A percentile compares a stretch with the other conserved stretches of the same genome.
Conservation (phyloP, 2,329 filamentous ascomycete genomes). For the Alternaria tenuissima region DNA sequence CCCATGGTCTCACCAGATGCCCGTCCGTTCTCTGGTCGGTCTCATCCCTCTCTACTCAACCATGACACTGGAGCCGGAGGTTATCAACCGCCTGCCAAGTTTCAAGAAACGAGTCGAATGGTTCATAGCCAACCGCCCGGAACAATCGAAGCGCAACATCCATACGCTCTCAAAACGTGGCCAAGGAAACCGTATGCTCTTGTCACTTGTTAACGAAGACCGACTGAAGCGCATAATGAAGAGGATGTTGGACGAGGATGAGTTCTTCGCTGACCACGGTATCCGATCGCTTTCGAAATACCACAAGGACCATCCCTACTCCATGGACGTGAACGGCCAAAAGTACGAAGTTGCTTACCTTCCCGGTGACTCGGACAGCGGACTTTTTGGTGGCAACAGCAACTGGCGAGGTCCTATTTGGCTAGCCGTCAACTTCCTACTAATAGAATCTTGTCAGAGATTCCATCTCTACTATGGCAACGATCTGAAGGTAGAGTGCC, state of each 20-base stretch:
- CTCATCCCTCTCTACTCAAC: slow-evolving; percentile 94
- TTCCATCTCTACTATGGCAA: slow-evolving; percentile 97
- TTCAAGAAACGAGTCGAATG: slow-evolving; percentile 95
- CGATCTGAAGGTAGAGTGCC: slow-evolving; percentile 88
- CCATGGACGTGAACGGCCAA: slow-evolving; percentile 95
- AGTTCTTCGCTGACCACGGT: slow-evolving; percentile 89
- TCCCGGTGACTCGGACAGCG: slow-evolving; percentile 94
- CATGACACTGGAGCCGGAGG: slow-evolving; percentile 88
- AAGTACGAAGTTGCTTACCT: slow-evolving; percentile 88
- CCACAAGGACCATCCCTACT: slow-evolving; percentile 88
- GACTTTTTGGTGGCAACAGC: slow-evolving; percentile 94
- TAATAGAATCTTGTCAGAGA: slow-evolving; percentile 91
- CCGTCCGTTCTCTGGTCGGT: slow-evolving; percentile 89
- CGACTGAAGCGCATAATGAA: slow-evolving; percentile 87
- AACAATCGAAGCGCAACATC: slow-evolving; percentile 92
- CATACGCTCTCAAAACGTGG: slow-evolving; percentile 90
- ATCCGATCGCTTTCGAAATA: slow-evolving; percentile 92
- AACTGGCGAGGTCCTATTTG: slow-evolving; percentile 97
- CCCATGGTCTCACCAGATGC: slow-evolving; percentile 90
- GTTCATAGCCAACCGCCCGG: slow-evolving; percentile 88
- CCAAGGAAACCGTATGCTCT: slow-evolving; percentile 84
- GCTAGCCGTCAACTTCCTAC: slow-evolving; percentile 93
- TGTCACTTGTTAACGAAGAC: slow-evolving; percentile 92
- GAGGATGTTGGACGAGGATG: slow-evolving; percentile 91
- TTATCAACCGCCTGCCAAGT: slow-evolving; percentile 87